phyloP scores from a whole-genome alignment of 2,329 filamentous ascomycete species.

The Aspergillus sp. region DNA sequence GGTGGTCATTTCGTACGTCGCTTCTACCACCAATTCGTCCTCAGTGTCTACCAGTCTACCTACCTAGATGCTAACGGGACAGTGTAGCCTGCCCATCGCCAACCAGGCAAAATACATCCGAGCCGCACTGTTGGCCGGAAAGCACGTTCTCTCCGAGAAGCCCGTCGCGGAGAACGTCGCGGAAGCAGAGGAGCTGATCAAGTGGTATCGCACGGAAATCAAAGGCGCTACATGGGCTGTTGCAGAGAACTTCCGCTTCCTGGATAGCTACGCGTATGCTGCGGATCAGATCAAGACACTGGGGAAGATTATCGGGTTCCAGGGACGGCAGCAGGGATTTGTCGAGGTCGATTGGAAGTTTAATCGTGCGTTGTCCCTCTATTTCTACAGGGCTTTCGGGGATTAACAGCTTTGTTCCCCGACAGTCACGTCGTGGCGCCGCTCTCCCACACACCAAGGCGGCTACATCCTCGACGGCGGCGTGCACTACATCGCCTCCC shows the following conservation, averaged over 20 bases:
- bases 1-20: neutral
- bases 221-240: neutral
- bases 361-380: neutral
- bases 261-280: neutral
- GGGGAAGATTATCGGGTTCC: neutral
- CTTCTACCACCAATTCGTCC: too few relatives aligned
- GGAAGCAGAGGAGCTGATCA: neutral
- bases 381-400: too few relatives aligned
- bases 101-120: neutral
- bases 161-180: conserved; percentile 7
- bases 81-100: neutral
- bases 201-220: neutral
- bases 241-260: conserved; percentile 15
- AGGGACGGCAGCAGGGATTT: neutral
- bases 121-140: conserved; percentile 7
- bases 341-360: neutral
- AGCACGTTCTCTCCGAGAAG: conserved; percentile 17
- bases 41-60: too few relatives aligned
- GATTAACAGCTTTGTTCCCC: too few relatives aligned
- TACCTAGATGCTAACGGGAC: neutral
- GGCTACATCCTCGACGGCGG: conserved; percentile 79
- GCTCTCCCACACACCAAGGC: conserved; percentile 71
- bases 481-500: conserved; percentile 70
- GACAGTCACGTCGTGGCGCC: conserved; percentile 47
- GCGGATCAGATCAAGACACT: neutral